Percentiles rank a stretch among this genome's conserved stretches.
Evolutionary conservation across 31 red algal genomes (phyloP).

Genomic region (Asparagopsis taxiformis): DNA sequence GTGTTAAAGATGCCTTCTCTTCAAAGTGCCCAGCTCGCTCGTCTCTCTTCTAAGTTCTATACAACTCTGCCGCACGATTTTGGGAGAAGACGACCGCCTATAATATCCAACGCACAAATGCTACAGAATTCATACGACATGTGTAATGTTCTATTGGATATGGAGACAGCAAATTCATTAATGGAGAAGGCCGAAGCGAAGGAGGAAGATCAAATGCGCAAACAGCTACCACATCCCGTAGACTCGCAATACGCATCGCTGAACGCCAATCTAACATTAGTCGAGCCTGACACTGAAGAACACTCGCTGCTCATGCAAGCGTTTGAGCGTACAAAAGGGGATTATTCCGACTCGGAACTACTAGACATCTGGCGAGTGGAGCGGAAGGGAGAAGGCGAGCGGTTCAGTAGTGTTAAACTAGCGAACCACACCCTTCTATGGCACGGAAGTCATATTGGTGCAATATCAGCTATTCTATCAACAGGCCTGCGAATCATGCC

Average conservation of each 20-base stretch:
- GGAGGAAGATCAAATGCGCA: neutral
- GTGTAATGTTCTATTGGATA: constrained; percentile 46
- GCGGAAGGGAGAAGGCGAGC: constrained; percentile 36
- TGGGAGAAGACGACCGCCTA: constrained; percentile 33
- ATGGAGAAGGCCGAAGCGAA: constrained; percentile 17
- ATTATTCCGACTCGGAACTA: constrained; percentile 9
- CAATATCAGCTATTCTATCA: constrained; percentile 32
- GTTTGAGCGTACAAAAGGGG: constrained; percentile 40
- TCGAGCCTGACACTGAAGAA: constrained; percentile 19
- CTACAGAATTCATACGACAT: constrained; percentile 48
- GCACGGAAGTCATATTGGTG: constrained; percentile 55
- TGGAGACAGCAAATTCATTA: constrained; percentile 25
- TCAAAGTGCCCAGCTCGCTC: constrained; percentile 3
- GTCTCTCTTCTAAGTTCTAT: constrained; percentile 49
- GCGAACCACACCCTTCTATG: constrained; percentile 29
- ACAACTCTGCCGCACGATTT: constrained; percentile 37
- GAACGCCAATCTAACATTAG: constrained; percentile 17
- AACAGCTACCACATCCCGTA: constrained; percentile 16
- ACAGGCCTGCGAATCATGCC: constrained; percentile 53
- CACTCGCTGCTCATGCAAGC: constrained; percentile 20
- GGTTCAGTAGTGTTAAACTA: constrained; percentile 17
- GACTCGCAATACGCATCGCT: constrained; percentile 30
- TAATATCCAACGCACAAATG: constrained; percentile 18
- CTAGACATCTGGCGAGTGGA: constrained; percentile 49
- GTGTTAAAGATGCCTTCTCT: constrained; percentile 1